Evolutionary conservation across 202 grass and related monocot species (phyloP), one percentile per base, ranked within the genome.

Genomic region (Bolboschoenoplectus hybrid): DNA sequence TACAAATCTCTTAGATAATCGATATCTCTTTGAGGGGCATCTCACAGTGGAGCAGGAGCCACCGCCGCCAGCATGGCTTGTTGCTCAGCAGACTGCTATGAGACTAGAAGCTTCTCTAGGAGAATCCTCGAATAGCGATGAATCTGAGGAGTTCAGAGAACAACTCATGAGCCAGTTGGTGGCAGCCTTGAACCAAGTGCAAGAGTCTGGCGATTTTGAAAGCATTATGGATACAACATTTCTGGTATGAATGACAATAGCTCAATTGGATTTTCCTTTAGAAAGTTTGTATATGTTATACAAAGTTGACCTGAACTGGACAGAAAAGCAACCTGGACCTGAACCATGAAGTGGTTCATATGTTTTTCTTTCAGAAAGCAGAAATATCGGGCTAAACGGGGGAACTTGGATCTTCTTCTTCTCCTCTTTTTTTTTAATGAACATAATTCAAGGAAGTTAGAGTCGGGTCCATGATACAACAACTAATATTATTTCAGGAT

Each of bases 11-110:
- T 70, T 87, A 96, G 97, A 96, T 81, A 74, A 85, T 46, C 87
- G 97, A 87, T 98, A 89, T 85, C 90, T 91, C 47, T 98, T 96
- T 87, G 97, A 98, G 89, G 97, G 93, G 50, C 97, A 98, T 68
- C 87, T 96, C 63, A 96, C 92, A 10, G 89, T 96, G 80, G 91
- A 94, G 46, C 89, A 85, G 81, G 97, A 98, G 85, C 97, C 97
- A 41, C 91, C 93, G 16, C 93, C 92, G 69, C 97, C 97, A 74
- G 86, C 92, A 75, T 98, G 93, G 97, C 97, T 98, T 85, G 89
- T 96, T 32, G 93, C 93, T 17, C 92, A 98, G 64, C 93, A 96
- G 84, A 79, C 93, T 83, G 82, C 85, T 1, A 79, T 85, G 46
- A 82, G 58, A 14, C 82, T 91, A 63, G 87, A 75, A 58, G 91